Evolutionary conservation across 805 yeast species (phyloP), one percentile per base, ranked within the genome.

Genomic region (Metschnikowia corniflorae): DNA sequence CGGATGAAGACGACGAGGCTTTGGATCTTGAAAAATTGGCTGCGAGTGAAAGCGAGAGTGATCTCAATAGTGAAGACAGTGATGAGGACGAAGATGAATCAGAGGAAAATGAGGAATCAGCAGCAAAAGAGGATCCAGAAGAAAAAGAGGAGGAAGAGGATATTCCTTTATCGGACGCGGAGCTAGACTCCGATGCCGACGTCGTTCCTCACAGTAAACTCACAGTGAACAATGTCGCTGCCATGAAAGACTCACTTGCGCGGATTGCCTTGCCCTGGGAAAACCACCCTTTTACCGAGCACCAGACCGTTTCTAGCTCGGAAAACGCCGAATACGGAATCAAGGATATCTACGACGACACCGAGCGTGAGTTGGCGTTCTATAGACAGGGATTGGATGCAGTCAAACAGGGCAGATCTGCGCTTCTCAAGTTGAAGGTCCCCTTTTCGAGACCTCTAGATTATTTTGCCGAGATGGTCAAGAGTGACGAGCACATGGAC

Each of bases 391-490:
- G 95, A 6, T 74, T 93, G 39, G 82, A 77, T 35, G 94, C 97
- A 4, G 93, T 85, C 19, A 64, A 73, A 34, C 77, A 73, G 49
- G 96, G 85, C 17, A 80, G 91, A 54, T 60, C 71, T 31, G 75
- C 76, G 37, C 68, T 85, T 27, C 65, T 79, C 39, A 79, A 79
- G 54, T 73, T 85, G 48, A 81, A 82, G 55, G 79, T 91, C 21
- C 87, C 96, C 42, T 93, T 93, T 60, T 73, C 94, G 19, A 78
- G 98, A 61, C 99, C 99, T 24, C 68, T 77, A 54, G 98, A 93
- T 60, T 93, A 86, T 62, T 93, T 93, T 67, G 99, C 98, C 14
- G 98, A 93, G 65, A 93, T 93, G 98, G 86, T 88, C 42, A 93
- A 93, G 69, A 82, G 89, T 37, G 98, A 93, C 62, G 96, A 87